Evolutionary conservation across 1,284 basidiomycete species (phyloP), one percentile per base, ranked within the genome.

Genomic region (Jaminaea rosea): DNA sequence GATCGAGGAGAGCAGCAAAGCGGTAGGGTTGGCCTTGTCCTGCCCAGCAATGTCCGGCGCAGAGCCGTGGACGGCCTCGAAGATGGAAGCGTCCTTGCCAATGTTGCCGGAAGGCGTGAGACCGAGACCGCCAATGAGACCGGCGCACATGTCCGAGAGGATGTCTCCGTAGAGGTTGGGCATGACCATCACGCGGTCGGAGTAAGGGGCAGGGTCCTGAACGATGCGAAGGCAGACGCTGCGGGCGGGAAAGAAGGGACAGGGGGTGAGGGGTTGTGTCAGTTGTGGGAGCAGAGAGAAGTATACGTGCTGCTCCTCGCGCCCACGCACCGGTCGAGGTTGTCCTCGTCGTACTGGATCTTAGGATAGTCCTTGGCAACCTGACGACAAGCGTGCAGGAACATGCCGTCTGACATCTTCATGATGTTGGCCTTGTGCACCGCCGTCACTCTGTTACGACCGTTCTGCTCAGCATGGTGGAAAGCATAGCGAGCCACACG

Each of bases 351-450:
- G 76, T 98, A 99, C 32, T 72, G 70, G 70, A 99, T 84, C 59
- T 87, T 83, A 32, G 94, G 94, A 82, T 87, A 99, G 59, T 92
- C 91, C 76, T 94, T 91, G 26, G 93, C 87, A 34, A 98, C 89
- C 71, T 90, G 86, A 60, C 94, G 87, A 78, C 93, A 98, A 39
- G 94, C 94, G 51, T 88, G 87, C 75, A 98, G 80, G 82, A 99
- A 99, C 91, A 98, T 96, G 65, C 94, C 94, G 76, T 99, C 94
- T 23, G 23, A 19, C 23, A 73, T 83, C 58, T 60, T 87, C 90
- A 99, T 98, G 79, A 99, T 97, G 75, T 94, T 96, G 36, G 94
- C 94, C 80, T 99, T 99, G 81, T 99, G 94, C 36, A 99, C 94
- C 42, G 94, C 94, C 28, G 93, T 98, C 59, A 99, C 94, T 67